These are phyloP conservation scores for Amauroascus niger DNA, from an alignment of 2,329 filamentous ascomycete species.

Conservation along the genomic window DNA sequence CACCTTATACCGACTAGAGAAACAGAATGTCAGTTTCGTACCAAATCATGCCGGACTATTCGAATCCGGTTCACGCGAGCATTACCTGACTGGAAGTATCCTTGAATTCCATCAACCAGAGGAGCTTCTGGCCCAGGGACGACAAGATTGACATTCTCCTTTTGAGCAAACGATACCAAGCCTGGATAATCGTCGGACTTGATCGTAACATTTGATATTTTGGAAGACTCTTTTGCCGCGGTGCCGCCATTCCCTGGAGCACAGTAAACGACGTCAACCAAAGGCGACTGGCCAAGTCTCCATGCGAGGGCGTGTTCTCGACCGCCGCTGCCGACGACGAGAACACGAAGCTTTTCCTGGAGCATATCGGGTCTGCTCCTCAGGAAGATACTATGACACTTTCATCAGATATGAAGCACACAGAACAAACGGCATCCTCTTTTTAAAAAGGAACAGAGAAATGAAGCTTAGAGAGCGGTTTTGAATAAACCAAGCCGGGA, in stretches of 20 bases:
- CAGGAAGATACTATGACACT: background rate
- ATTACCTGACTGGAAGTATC: constrained; percentile 59
- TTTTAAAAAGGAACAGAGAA: background rate
- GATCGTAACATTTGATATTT: constrained; percentile 64
- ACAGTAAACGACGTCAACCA: constrained; percentile 62
- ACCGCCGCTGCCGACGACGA: constrained; percentile 87
- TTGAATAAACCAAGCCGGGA: too few relatives aligned
- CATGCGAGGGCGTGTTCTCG: constrained; percentile 90
- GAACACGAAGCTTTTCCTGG: constrained; percentile 52
- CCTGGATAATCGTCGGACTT: constrained; percentile 66
- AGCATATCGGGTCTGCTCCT: constrained; percentile 24
- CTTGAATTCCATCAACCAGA: constrained; percentile 82
- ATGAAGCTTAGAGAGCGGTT: background rate
- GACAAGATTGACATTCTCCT: constrained; percentile 67
- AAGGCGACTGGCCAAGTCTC: constrained; percentile 77
- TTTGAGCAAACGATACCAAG: constrained; percentile 64
- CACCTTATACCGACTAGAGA: constrained; percentile 57
- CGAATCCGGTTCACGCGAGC: background rate
- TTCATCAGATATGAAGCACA: background rate
- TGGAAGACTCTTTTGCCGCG: constrained; percentile 48
- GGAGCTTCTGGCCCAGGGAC: constrained; percentile 88
- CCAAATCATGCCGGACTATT: background rate
- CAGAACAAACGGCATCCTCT: too few relatives aligned
- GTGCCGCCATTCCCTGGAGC: constrained; percentile 82
- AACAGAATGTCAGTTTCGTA: background rate